These are phyloP conservation scores for Hypholoma fasciculare DNA, from an alignment of 768 basidiomycete genomes.

Conservation along the genomic window DNA sequence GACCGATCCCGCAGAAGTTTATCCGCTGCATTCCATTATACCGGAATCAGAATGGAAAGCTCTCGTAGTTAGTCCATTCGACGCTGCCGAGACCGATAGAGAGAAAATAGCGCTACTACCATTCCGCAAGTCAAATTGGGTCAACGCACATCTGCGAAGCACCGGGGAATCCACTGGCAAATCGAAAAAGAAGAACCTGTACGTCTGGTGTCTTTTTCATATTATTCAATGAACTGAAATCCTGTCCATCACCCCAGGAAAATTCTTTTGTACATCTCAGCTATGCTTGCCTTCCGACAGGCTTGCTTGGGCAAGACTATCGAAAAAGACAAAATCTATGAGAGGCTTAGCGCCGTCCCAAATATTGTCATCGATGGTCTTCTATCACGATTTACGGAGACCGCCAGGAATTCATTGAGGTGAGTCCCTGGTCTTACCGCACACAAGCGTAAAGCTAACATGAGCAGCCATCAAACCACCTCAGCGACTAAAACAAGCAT, in stretches of 20 bases:
- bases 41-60: conserved; percentile 80
- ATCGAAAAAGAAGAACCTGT: conserved; percentile 63
- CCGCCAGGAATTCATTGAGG: conserved; percentile 63
- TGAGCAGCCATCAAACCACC: conserved; percentile 55
- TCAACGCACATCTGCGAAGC: conserved; percentile 61
- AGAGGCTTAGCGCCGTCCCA: conserved; percentile 61
- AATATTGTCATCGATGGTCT: conserved; percentile 71
- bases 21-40: conserved; percentile 74
- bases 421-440: conserved; percentile 30
- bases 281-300: conserved; percentile 73
- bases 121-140: conserved; percentile 64
- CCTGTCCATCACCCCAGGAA: conserved; percentile 44
- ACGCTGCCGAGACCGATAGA: conserved; percentile 45
- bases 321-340: conserved; percentile 52
- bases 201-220: conserved; percentile 23
- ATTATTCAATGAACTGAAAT: not conserved
- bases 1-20: conserved; percentile 67
- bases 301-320: conserved; percentile 36
- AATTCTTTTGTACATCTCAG: conserved; percentile 77
- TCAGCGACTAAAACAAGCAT: conserved; percentile 70
- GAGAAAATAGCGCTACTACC: conserved; percentile 62
- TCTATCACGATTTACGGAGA: conserved; percentile 80
- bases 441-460: not conserved
- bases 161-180: conserved; percentile 48
- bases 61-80: conserved; percentile 56